Conservation (phyloP, 805 yeast genomes). For the Saccharomycopsis schoenii region DNA sequence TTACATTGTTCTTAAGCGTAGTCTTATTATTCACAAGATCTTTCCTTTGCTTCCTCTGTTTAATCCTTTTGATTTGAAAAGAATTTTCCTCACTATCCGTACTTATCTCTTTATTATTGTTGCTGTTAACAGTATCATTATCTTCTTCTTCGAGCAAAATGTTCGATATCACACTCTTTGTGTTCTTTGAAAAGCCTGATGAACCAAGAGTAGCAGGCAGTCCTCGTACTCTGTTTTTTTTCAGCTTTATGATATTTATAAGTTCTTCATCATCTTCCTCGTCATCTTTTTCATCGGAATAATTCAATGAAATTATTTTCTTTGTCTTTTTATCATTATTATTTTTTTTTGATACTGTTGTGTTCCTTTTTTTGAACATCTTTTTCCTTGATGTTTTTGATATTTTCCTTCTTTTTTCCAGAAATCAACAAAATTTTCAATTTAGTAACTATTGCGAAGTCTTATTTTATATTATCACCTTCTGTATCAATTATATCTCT, state of each 20-base stretch:
- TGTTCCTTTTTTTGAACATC: neutral
- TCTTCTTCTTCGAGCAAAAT: neutral
- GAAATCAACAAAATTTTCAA: neutral
- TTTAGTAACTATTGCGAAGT: no score
- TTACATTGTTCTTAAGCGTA: neutral
- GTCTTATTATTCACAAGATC: neutral
- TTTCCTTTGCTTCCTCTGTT: neutral
- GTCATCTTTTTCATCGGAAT: neutral
- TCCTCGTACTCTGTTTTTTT: neutral
- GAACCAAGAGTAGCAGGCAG: no score
- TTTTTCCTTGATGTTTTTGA: neutral
- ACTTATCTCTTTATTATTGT: neutral
- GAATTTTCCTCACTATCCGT: neutral
- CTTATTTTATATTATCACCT: no score
- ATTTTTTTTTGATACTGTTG: neutral
- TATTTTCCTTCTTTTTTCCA: neutral
- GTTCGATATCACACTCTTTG: neutral
- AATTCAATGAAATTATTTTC: neutral
- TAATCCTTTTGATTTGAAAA: neutral
- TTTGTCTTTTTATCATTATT: neutral
- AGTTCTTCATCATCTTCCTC: neutral
- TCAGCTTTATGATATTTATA: neutral
- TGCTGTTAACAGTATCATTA: no score
- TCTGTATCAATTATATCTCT: no score
- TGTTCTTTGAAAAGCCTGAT: neutral